Conservation (phyloP, 2,329 filamentous ascomycete species). For the Epichloe glyceriae region DNA sequence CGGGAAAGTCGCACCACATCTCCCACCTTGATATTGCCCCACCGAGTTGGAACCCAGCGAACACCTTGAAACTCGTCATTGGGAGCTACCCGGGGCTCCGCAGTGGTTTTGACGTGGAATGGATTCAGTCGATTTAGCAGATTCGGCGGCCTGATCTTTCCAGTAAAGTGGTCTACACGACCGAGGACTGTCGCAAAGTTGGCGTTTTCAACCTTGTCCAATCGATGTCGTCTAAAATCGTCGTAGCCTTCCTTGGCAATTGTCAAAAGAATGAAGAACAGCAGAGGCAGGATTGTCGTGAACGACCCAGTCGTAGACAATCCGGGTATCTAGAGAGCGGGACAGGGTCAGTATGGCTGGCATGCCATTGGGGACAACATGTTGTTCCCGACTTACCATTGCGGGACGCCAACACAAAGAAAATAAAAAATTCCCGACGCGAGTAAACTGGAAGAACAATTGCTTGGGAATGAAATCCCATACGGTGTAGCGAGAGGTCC, state of each 20-base stretch:
- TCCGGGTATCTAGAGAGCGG: constrained; percentile 39
- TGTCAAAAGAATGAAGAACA: constrained; percentile 68
- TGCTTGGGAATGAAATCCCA: constrained; percentile 82
- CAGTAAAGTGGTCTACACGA: constrained; percentile 21
- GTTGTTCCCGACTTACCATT: constrained; percentile 39
- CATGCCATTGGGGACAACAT: neutral
- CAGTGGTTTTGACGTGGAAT: constrained; percentile 17
- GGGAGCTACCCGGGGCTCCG: constrained; percentile 22
- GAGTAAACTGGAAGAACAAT: constrained; percentile 72
- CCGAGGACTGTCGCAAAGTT: constrained; percentile 33
- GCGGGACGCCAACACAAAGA: constrained; percentile 68
- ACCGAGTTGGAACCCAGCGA: constrained; percentile 37
- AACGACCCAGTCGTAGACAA: constrained; percentile 63
- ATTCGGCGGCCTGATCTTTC: constrained; percentile 12
- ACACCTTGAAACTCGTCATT: constrained; percentile 47
- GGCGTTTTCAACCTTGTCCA: constrained; percentile 72
- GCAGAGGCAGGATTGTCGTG: constrained; percentile 60
- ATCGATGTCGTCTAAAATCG: constrained; percentile 63
- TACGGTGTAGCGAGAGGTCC: constrained; percentile 70
- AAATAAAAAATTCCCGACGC: constrained; percentile 80
- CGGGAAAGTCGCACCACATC: constrained; percentile 40
- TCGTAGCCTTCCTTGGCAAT: constrained; percentile 82
- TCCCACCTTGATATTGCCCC: constrained; percentile 36
- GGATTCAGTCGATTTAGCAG: constrained; percentile 19
- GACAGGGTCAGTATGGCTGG: neutral